Evolutionary conservation across 805 yeast species (phyloP).

Genomic region (Saturnispora sekii): DNA sequence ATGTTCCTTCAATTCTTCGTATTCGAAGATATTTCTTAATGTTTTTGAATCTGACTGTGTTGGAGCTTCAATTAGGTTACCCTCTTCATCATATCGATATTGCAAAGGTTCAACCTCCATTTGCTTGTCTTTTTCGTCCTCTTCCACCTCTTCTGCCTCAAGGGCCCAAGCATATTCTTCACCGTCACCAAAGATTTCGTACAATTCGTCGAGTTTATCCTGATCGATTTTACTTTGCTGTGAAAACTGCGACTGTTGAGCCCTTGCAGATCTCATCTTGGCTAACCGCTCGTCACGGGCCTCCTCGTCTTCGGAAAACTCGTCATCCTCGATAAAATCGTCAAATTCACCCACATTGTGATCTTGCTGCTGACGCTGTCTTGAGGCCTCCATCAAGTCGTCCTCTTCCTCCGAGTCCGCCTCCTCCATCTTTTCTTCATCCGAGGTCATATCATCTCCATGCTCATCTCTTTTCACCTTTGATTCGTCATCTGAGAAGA

Average conservation of each 20-base stretch:
- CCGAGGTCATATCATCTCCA: conserved; percentile 21
- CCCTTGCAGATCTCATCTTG: conserved; percentile 27
- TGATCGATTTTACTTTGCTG: conserved; percentile 54
- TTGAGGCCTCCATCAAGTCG: conserved; percentile 24
- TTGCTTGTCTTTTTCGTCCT: conserved; percentile 43
- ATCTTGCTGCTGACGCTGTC: conserved; percentile 18
- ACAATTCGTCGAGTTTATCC: conserved; percentile 85
- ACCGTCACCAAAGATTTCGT: conserved; percentile 95
- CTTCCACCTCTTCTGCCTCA: conserved; percentile 71
- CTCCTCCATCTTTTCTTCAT: conserved; percentile 25
- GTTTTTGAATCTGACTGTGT: conserved; percentile 35
- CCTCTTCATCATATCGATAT: conserved; percentile 32
- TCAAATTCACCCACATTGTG: conserved; percentile 65
- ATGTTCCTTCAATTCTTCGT: conserved; percentile 82
- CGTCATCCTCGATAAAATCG: conserved; percentile 96
- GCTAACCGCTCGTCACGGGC: conserved; percentile 38
- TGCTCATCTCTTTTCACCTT: conserved; percentile 11
- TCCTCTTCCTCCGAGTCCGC: conserved; percentile 19
- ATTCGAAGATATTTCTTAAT: conserved; percentile 87
- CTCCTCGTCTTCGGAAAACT: conserved; percentile 82
- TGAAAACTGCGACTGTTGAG: conserved; percentile 23
- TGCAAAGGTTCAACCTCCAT: conserved; percentile 19
- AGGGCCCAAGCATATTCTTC: conserved; percentile 97
- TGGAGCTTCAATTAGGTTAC: conserved; percentile 25
- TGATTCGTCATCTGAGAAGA: conserved; percentile 55